Evolutionary conservation across 805 yeast species (phyloP).

Genomic region (Yamadazyma olivae): DNA sequence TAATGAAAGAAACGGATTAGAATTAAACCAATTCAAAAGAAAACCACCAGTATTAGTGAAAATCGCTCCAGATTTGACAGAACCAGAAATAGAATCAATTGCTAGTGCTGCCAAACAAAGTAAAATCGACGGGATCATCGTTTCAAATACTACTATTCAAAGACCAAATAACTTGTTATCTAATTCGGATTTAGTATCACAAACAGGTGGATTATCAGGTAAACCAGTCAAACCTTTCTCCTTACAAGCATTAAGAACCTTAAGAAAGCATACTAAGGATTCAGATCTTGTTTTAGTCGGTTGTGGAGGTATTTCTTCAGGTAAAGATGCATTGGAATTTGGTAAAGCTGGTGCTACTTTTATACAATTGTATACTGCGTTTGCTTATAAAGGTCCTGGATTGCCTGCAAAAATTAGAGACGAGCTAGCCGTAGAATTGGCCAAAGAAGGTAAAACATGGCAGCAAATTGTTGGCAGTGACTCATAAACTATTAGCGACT

Average conservation of each 20-base stretch:
- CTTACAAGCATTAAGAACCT: conserved; percentile 62
- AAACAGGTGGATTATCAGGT: conserved; percentile 92
- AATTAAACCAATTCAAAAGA: conserved; percentile 36
- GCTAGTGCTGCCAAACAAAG: conserved; percentile 76
- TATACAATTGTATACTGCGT: conserved; percentile 82
- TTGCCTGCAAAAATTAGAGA: conserved; percentile 48
- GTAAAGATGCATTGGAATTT: conserved; percentile 85
- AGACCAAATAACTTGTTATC: conserved; percentile 68
- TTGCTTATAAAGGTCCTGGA: conserved; percentile 93
- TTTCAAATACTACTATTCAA: conserved; percentile 87
- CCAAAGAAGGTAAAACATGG: conserved; percentile 82
- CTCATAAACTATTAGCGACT: neutral
- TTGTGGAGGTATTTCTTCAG: conserved; percentile 90
- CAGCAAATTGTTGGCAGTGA: conserved; percentile 55
- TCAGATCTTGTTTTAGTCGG: conserved; percentile 77
- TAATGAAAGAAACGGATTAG: conserved; percentile 51
- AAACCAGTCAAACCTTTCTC: conserved; percentile 81
- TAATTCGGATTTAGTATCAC: conserved; percentile 40
- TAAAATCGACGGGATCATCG: conserved; percentile 84
- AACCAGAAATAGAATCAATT: conserved; percentile 75
- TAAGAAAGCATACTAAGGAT: conserved; percentile 76
- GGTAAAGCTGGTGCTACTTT: conserved; percentile 94
- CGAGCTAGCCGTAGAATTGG: conserved; percentile 46
- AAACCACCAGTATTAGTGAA: conserved; percentile 85
- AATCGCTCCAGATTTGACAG: conserved; percentile 89